Conservation (phyloP, 1,139 yeast species). For the Saccharomyces hybrid region DNA sequence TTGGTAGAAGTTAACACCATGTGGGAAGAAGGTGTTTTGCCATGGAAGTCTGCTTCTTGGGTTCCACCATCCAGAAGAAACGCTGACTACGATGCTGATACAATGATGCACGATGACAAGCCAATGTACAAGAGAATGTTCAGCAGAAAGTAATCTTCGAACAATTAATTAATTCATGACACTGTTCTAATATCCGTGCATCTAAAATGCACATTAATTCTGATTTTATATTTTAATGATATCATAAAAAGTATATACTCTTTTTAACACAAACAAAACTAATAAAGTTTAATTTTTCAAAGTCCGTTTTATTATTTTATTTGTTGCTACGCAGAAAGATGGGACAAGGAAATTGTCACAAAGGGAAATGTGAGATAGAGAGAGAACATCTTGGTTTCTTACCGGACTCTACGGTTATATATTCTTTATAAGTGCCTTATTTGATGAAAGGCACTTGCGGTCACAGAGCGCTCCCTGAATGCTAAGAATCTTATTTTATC, state of each 20-base stretch:
- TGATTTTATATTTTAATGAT: not conserved
- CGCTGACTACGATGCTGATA: slow-evolving; percentile 15
- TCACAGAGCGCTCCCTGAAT: not conserved
- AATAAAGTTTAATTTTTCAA: not conserved
- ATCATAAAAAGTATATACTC: not conserved
- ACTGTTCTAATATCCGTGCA: not conserved
- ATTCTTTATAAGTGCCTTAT: not conserved
- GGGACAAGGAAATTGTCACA: not conserved
- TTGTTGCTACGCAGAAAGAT: not conserved
- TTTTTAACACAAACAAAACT: not conserved
- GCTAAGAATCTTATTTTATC: not conserved
- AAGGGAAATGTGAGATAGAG: not conserved
- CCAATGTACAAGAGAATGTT: slow-evolving; percentile 2
- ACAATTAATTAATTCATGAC: not conserved
- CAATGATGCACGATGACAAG: slow-evolving; percentile 11
- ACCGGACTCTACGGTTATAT: not conserved
- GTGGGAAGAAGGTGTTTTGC: slow-evolving; percentile 35
- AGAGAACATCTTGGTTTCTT: not conserved
- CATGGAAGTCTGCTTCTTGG: slow-evolving; percentile 38
- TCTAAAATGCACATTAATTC: not conserved
- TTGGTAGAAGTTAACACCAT: slow-evolving; percentile 65
- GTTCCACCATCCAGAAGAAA: slow-evolving; percentile 30
- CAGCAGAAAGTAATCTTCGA: not conserved
- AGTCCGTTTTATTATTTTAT: not conserved
- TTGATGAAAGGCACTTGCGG: not conserved